Percentiles rank a stretch among this genome's conserved stretches.
Evolutionary conservation across 352 stramenopile genomes (phyloP).

Genomic region (Phytophthora fragariae): DNA sequence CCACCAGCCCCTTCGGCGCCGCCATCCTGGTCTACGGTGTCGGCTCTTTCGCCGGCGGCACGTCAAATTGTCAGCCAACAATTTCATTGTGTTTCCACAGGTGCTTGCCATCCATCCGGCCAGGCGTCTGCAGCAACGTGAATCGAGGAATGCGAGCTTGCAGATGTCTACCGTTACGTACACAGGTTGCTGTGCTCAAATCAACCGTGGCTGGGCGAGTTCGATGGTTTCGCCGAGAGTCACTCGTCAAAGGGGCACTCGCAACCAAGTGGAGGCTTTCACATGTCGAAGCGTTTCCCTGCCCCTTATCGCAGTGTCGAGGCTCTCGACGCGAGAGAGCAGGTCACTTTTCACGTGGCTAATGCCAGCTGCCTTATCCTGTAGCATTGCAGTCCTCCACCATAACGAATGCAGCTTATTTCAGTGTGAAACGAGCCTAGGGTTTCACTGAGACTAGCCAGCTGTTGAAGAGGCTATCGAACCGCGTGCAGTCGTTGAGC

Average conservation of each 20-base stretch:
- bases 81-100: not conserved
- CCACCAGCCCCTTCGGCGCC: no score
- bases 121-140: not conserved
- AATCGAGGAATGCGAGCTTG: constrained; percentile 1
- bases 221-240: not conserved
- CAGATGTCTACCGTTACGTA: constrained; percentile 19
- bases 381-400: constrained; percentile 18
- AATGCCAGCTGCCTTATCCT: constrained; percentile 29
- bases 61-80: no score
- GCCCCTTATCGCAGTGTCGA: constrained; percentile 22
- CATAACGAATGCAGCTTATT: not conserved
- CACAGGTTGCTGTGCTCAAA: not conserved
- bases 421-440: not conserved
- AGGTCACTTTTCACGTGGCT: constrained; percentile 6
- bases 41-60: no score
- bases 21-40: no score
- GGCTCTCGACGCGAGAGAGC: constrained; percentile 20
- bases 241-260: not conserved
- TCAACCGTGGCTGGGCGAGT: not conserved
- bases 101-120: not conserved
- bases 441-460: constrained; percentile 9
- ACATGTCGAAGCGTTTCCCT: constrained; percentile 7
- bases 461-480: constrained; percentile 16
- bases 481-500: constrained; percentile 19
- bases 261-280: constrained; percentile 3